phyloP scores from a whole-genome alignment of 2,329 filamentous ascomycete genomes.

The Fusarium hostae region DNA sequence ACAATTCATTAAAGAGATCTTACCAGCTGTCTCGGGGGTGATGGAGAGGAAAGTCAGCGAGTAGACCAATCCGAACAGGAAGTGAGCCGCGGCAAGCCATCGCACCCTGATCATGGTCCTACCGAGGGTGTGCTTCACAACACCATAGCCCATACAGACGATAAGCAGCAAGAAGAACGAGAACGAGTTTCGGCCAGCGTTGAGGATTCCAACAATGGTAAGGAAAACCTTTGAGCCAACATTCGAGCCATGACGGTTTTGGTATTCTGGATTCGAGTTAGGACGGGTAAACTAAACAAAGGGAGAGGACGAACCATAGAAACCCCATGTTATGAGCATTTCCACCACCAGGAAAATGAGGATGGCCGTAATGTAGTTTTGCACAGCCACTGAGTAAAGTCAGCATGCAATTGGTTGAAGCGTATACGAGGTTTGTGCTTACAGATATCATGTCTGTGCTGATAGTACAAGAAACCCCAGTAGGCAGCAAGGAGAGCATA shows the following conservation, averaged over 20 bases:
- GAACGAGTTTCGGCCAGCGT: constrained; percentile 94
- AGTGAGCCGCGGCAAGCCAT: constrained; percentile 90
- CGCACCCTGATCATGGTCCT: constrained; percentile 95
- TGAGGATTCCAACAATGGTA: constrained; percentile 90
- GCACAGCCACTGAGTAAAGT: constrained; percentile 77
- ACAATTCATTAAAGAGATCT: constrained; percentile 40
- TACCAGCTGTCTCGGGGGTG: constrained; percentile 84
- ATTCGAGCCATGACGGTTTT: constrained; percentile 90
- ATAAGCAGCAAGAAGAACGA: constrained; percentile 98
- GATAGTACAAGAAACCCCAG: constrained; percentile 96
- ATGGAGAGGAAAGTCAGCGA: constrained; percentile 89
- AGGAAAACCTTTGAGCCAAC: constrained; percentile 85
- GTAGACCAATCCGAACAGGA: constrained; percentile 94
- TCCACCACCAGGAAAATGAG: constrained; percentile 93
- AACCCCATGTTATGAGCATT: constrained; percentile 98
- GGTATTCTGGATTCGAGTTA: constrained; percentile 74
- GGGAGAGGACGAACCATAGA: constrained; percentile 74
- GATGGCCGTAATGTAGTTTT: constrained; percentile 99
- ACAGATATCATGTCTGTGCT: constrained; percentile 92
- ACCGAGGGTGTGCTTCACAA: constrained; percentile 92
- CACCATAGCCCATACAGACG: constrained; percentile 99
- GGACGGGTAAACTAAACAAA: neutral
- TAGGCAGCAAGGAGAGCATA: constrained; percentile 86
- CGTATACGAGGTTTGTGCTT: constrained; percentile 49
- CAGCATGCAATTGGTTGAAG: neutral